A percentile compares a stretch with the other conserved stretches of the same genome.
These are phyloP conservation scores for Acarospora socialis DNA, from an alignment of 2,329 filamentous ascomycete genomes.

Conservation along the genomic window DNA sequence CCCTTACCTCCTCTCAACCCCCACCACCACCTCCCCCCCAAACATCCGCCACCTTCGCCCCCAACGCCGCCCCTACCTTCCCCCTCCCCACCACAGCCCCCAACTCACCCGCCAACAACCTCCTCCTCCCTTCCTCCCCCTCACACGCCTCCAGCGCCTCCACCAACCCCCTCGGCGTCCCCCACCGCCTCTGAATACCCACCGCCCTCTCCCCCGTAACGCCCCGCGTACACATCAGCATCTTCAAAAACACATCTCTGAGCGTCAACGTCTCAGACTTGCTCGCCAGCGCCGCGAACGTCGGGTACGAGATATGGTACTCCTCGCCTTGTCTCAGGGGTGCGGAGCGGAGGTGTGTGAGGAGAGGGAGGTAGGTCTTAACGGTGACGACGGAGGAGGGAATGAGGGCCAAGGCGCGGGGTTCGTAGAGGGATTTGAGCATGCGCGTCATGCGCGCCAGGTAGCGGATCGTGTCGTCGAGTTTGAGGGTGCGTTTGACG, in stretches of 20 bases:
- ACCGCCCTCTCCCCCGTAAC: constrained; percentile 65
- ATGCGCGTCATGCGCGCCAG: constrained; percentile 56
- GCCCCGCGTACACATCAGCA: constrained; percentile 69
- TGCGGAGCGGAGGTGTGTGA: constrained; percentile 43
- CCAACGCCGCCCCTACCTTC: constrained; percentile 53
- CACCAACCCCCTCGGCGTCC: constrained; percentile 57
- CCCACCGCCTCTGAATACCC: constrained; percentile 67
- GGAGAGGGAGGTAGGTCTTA: constrained; percentile 50
- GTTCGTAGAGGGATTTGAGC: constrained; percentile 47
- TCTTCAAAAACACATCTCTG: constrained; percentile 64
- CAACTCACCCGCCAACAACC: constrained; percentile 47
- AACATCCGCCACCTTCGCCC: constrained; percentile 55
- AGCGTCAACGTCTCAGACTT: constrained; percentile 64
- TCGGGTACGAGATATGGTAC: constrained; percentile 45
- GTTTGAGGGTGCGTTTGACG: constrained; percentile 57
- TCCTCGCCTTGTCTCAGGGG: constrained; percentile 30
- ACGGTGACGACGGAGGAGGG: constrained; percentile 50
- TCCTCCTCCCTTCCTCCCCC: constrained; percentile 30
- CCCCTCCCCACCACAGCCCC: constrained; percentile 38
- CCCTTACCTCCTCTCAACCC: too few relatives aligned
- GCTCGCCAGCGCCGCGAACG: constrained; percentile 55
- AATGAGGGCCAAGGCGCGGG: constrained; percentile 34
- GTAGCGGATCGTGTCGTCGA: constrained; percentile 68
- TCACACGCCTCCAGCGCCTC: constrained; percentile 50
- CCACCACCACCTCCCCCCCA: too few relatives aligned